Conservation (phyloP, 805 yeast genomes). For the Candida ovalis region DNA sequence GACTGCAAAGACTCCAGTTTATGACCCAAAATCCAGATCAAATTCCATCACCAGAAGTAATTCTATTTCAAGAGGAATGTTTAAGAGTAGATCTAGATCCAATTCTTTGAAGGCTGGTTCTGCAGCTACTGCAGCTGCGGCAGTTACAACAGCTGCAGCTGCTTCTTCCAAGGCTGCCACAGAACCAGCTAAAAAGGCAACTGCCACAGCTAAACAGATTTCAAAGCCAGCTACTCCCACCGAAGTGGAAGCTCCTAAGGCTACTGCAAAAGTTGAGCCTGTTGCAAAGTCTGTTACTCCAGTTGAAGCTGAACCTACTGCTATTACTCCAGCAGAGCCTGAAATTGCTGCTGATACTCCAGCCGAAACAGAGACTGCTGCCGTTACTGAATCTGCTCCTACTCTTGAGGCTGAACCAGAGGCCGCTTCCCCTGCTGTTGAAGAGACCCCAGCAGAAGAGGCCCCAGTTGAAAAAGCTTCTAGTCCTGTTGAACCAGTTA, state of each 20-base stretch:
- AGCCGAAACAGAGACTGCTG: neutral
- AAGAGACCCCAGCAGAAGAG: conserved; percentile 8
- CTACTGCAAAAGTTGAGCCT: neutral
- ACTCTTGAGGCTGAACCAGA: conserved; percentile 14
- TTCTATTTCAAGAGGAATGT: conserved; percentile 12
- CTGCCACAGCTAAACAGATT: neutral
- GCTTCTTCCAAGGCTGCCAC: conserved; percentile 8
- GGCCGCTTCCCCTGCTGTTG: conserved; percentile 4
- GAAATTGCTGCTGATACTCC: neutral
- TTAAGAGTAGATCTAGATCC: conserved; percentile 20
- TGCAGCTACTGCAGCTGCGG: conserved; percentile 31
- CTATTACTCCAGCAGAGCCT: neutral
- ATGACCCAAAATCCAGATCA: conserved; percentile 23
- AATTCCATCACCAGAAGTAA: conserved; percentile 21
- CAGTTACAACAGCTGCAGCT: conserved; percentile 26
- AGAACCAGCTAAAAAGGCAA: neutral
- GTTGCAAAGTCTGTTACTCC: neutral
- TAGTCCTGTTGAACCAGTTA: conserved; percentile 4
- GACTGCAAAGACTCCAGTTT: conserved; percentile 41
- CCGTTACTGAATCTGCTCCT: neutral
- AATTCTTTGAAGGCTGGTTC: conserved; percentile 26
- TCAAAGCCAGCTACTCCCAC: neutral
- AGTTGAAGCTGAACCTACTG: neutral
- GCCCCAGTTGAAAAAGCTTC: conserved; percentile 14
- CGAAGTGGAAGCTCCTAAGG: neutral